Base-by-base conservation (phyloP, 768 basidiomycete genomes). In the Tricholoma bakamatsutake region DNA sequence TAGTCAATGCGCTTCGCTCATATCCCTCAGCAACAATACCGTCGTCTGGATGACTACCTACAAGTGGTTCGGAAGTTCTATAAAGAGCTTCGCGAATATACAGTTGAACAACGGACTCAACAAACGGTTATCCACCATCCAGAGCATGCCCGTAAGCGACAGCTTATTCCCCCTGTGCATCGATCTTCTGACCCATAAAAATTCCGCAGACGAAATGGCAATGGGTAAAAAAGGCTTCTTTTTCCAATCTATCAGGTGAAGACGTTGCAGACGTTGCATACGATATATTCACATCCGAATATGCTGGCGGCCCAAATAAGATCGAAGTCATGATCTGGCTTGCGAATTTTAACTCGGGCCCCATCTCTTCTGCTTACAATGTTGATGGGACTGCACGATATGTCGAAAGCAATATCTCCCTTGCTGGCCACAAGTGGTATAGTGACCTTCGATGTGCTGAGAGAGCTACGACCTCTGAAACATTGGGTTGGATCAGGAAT, bases 321-420 rank as follows among this genome's bases (percentile, higher is more conserved):
- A 76, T 76, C 54, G 76, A 77, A 56, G 74, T 85, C 60, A 87
- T 87, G 85, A 67, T 87, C 57, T 86, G 85, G 85, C 76, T 85
- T 12, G 83, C 74, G 0, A 81, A 78, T 61, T 75, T 67, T 71
- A 79, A 80, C 59, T 77, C 83, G 3, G 76, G 76, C 2, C 85
- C 85, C 1, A 84, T 86, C 57, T 81, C 81, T 12, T 67, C 70
- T 17, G 17, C 59, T 0, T 86, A 83, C 64, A 67, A 69, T 62
- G 66, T 74, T 0, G 52, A 69, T 15, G 84, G 84, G 4, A 65
- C 73, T 4, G 73, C 84, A 1, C 62, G 71, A 27, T 75, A 84
- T 35, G 69, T 78, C 17, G 77, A 69, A 10, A 74, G 69, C 56
- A 71, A 70, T 57, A 58, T 87, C 45, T 61, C 61, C 24, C 58